Conservation (phyloP, 768 basidiomycete genomes). For the Rhodotorula toruloides region DNA sequence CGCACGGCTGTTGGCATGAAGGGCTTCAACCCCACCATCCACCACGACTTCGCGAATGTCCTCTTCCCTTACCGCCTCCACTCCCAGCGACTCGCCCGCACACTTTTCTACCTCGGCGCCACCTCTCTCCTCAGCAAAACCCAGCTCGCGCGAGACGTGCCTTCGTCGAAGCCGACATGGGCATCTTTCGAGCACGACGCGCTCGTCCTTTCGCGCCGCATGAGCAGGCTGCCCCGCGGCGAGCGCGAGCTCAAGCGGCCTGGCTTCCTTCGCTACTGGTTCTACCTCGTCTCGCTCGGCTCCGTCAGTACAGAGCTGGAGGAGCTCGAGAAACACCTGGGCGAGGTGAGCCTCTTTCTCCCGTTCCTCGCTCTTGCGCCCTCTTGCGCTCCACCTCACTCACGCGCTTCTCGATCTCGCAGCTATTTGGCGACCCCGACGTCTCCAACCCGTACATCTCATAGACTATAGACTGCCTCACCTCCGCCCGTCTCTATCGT, state of each 20-base stretch:
- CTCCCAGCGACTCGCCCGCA: conserved; percentile 33
- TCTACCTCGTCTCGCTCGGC: conserved; percentile 30
- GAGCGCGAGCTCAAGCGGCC: conserved; percentile 30
- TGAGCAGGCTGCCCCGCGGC: conserved; percentile 31
- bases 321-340: conserved; percentile 32
- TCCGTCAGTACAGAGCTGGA: conserved; percentile 32
- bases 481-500: background rate
- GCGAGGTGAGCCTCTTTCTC: conserved; percentile 11
- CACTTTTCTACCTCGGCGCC: conserved; percentile 35
- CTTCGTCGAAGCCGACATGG: conserved; percentile 32
- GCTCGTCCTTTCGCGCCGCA: conserved; percentile 26
- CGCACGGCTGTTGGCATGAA: conserved; percentile 29
- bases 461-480: background rate
- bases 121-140: conserved; percentile 33
- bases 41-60: conserved; percentile 26
- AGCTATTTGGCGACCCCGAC: conserved; percentile 34
- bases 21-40: conserved; percentile 31
- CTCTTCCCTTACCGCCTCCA: conserved; percentile 33
- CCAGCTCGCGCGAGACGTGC: conserved; percentile 35
- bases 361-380: background rate
- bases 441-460: conserved; percentile 23
- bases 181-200: conserved; percentile 36
- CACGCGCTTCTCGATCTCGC: background rate
- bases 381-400: background rate
- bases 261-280: conserved; percentile 38